Evolutionary conservation across 164 flowering plant genomes (phyloP).

Genomic region (Berberis vulgaris): DNA sequence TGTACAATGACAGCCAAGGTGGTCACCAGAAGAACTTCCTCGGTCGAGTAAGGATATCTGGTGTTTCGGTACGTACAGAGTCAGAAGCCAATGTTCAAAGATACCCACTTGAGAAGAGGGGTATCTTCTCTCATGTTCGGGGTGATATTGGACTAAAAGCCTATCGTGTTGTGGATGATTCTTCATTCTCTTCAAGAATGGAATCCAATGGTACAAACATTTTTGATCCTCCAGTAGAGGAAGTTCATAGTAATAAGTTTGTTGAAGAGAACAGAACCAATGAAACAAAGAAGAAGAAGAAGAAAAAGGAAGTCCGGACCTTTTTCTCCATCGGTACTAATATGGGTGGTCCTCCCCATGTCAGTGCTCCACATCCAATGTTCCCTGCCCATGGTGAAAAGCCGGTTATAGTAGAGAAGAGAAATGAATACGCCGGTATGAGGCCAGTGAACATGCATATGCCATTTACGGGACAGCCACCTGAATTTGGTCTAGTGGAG

Average conservation of each 20-base stretch:
- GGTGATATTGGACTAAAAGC: constrained; percentile 67
- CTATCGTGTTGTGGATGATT: constrained; percentile 20
- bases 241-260: constrained; percentile 19
- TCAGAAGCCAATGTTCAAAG: constrained; percentile 42
- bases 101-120: constrained; percentile 83
- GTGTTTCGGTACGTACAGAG: constrained; percentile 46
- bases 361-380: constrained; percentile 26
- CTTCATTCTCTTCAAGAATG: constrained; percentile 1
- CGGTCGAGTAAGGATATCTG: constrained; percentile 74
- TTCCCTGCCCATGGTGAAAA: constrained; percentile 18
- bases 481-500: constrained; percentile 54
- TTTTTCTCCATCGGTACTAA: constrained; percentile 52
- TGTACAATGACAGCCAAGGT: constrained; percentile 47
- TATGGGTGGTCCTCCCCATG: constrained; percentile 11
- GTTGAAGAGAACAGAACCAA: constrained; percentile 10
- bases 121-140: constrained; percentile 62
- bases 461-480: constrained; percentile 35
- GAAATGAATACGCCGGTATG: constrained; percentile 35
- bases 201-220: constrained; percentile 4
- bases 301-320: constrained; percentile 40
- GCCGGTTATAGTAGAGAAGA: constrained; percentile 19
- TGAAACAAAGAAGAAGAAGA: constrained; percentile 19
- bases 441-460: constrained; percentile 37
- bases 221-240: constrained; percentile 25
- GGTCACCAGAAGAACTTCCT: constrained; percentile 63